A percentile compares a stretch with the other conserved stretches of the same genome.
These are phyloP conservation scores for Fusarium sp. DNA, from an alignment of 2,329 filamentous ascomycete species.

Conservation along the genomic window DNA sequence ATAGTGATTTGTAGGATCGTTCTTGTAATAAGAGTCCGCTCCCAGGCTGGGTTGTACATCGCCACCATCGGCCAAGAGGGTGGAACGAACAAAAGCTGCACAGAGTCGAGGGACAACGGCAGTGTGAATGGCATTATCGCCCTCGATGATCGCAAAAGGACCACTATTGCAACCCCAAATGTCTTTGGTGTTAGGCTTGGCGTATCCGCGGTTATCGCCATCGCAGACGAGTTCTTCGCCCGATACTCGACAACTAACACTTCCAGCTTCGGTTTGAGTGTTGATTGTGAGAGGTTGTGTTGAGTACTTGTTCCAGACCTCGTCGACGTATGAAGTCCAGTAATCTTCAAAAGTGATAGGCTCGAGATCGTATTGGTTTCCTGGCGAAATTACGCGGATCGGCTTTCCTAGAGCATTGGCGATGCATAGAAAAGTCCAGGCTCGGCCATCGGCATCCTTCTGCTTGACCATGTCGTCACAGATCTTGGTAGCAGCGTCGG, in stretches of 20 bases:
- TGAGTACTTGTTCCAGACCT: constrained; percentile 60
- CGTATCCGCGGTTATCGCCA: constrained; percentile 57
- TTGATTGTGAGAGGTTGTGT: constrained; percentile 55
- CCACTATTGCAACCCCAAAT: constrained; percentile 66
- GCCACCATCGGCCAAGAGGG: constrained; percentile 60
- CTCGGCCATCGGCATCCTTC: constrained; percentile 52
- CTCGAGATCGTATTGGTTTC: constrained; percentile 54
- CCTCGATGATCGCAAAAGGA: constrained; percentile 54
- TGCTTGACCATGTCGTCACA: constrained; percentile 57
- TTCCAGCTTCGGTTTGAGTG: constrained; percentile 56
- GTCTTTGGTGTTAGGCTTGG: constrained; percentile 57
- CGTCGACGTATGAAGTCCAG: constrained; percentile 59
- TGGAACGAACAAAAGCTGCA: constrained; percentile 63
- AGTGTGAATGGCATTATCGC: constrained; percentile 56
- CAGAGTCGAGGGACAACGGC: constrained; percentile 62
- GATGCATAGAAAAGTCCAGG: constrained; percentile 61
- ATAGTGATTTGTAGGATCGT: constrained; percentile 66
- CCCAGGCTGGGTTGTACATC: constrained; percentile 57
- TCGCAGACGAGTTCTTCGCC: constrained; percentile 54
- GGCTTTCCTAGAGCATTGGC: constrained; percentile 50
- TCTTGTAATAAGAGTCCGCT: constrained; percentile 58
- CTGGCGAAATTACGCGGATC: constrained; percentile 60
- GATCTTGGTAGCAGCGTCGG: constrained; percentile 52
- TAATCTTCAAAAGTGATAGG: constrained; percentile 54
- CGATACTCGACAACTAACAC: constrained; percentile 55